Evolutionary conservation across 2,329 filamentous ascomycete species (phyloP), one percentile per base, ranked within the genome.

Genomic region (Phialocephala subalpina): DNA sequence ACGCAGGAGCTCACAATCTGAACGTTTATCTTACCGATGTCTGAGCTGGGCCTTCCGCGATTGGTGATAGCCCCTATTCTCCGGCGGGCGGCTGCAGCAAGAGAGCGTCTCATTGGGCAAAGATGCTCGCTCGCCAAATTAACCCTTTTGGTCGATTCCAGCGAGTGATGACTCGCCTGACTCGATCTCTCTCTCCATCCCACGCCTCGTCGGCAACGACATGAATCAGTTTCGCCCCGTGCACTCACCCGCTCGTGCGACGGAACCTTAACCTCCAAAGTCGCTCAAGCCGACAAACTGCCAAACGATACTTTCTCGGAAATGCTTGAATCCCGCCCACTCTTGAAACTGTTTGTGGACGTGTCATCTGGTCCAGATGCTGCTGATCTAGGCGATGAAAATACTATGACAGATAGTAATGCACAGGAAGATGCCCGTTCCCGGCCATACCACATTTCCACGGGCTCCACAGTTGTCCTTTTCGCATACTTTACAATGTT

Each of bases 351-450:
- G 14, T 25, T 52, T 62, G 60, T 58, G n/a, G 29, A 47, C 16
- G 35, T 49, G 33, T 29, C 9, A 40, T 45, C 8, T 35, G 60
- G 25, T 38, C 53, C 52, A 47, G 53, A 58, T 20, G 29, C 42
- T 33, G n/a, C 9, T 47, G 60, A 69, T 69, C 60, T 67, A 69
- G 67, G 67, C 67, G 67, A 66, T 60, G 40, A 18, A 56, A 53
- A 65, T 67, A 47, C 40, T 40, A 33, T 65, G 49, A 61, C 67
- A 59, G 60, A 60, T 59, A 42, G 42, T 36, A 57, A 57, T 38
- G 60, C 59, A 63, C 56, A 40, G 60, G 38, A 58, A 53, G 25
- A 53, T 27, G 49, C 8, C 22, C 49, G 49, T 27, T 27, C 14
- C 22, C 27, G 22, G 49, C 12, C 49, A 53, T 53, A 27, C 29